A percentile compares a stretch with the other conserved stretches of the same genome.
These are phyloP conservation scores for Torulaspora globosa DNA, from an alignment of 1,139 yeast species.

Conservation along the genomic window DNA sequence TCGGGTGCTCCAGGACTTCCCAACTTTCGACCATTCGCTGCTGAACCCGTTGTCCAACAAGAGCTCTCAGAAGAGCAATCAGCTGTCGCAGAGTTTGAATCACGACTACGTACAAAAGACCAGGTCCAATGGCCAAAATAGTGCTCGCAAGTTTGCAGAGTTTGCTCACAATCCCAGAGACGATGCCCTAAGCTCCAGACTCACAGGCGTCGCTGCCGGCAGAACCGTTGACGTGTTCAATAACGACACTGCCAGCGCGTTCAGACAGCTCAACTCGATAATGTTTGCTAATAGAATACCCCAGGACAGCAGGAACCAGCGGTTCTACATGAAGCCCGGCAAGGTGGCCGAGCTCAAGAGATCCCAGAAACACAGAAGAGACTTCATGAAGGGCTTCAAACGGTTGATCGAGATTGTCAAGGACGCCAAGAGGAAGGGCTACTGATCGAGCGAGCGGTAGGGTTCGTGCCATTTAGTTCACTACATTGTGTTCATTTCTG, in stretches of 20 bases:
- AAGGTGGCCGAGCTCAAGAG: conserved; percentile 43
- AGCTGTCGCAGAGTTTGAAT: conserved; percentile 10
- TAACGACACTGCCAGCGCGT: conserved; percentile 39
- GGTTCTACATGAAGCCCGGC: conserved; percentile 48
- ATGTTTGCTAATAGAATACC: conserved; percentile 41
- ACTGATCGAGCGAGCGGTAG: conserved; percentile 26
- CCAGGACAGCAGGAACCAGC: conserved; percentile 39
- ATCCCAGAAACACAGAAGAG: conserved; percentile 44
- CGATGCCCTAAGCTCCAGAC: conserved; percentile 32
- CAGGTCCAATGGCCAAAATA: conserved; percentile 1
- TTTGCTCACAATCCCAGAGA: conserved; percentile 19
- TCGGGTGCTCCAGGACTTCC: conserved; percentile 11
- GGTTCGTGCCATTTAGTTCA: background rate
- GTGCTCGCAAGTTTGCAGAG: conserved; percentile 2
- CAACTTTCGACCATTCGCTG: conserved; percentile 18
- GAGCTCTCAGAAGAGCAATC: conserved; percentile 7
- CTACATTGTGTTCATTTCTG: background rate
- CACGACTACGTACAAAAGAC: conserved; percentile 7
- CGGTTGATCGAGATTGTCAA: conserved; percentile 45
- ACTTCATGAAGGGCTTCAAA: conserved; percentile 47
- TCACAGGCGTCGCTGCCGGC: conserved; percentile 47
- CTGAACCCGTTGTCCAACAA: conserved; percentile 17
- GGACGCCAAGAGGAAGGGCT: conserved; percentile 54
- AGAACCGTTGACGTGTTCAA: conserved; percentile 42
- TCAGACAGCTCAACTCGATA: conserved; percentile 38